phyloP scores from a whole-genome alignment of 768 basidiomycete genomes.

The Lentinula sp. region DNA sequence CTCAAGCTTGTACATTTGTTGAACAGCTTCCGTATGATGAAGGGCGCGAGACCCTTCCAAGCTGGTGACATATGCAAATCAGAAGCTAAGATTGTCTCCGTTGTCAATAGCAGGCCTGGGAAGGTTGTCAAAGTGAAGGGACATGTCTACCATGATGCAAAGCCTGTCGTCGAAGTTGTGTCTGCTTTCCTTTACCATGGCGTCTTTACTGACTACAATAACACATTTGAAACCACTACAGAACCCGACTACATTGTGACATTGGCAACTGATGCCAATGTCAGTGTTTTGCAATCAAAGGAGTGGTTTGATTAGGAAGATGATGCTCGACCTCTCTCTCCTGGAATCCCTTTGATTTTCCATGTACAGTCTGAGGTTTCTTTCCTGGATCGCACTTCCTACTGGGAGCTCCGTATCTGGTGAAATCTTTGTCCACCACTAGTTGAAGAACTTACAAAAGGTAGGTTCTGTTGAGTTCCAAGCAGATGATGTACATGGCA shows the following conservation, averaged over 20 bases:
- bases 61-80: conserved; percentile 90
- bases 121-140: conserved; percentile 93
- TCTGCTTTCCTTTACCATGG: conserved; percentile 98
- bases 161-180: conserved; percentile 86
- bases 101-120: conserved; percentile 85
- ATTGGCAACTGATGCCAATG: conserved; percentile 66
- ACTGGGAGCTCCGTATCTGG: conserved; percentile 80
- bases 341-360: conserved; percentile 86
- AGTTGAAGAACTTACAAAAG: conserved; percentile 82
- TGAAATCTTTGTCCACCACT: conserved; percentile 81
- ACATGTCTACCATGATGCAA: conserved; percentile 66
- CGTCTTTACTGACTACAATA: conserved; percentile 86
- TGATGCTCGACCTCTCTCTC: conserved; percentile 65
- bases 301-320: conserved; percentile 98
- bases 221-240: conserved; percentile 91
- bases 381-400: conserved; percentile 88
- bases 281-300: conserved; percentile 91
- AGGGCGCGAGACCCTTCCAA: conserved; percentile 68
- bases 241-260: conserved; percentile 86
- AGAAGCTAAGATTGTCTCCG: conserved; percentile 83
- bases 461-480: conserved; percentile 86
- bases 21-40: conserved; percentile 89
- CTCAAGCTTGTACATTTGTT: conserved; percentile 95
- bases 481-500: conserved; percentile 84
- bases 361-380: conserved; percentile 79